Evolutionary conservation across 208 protist genomes (phyloP).

Genomic region (Porcisia deanei): DNA sequence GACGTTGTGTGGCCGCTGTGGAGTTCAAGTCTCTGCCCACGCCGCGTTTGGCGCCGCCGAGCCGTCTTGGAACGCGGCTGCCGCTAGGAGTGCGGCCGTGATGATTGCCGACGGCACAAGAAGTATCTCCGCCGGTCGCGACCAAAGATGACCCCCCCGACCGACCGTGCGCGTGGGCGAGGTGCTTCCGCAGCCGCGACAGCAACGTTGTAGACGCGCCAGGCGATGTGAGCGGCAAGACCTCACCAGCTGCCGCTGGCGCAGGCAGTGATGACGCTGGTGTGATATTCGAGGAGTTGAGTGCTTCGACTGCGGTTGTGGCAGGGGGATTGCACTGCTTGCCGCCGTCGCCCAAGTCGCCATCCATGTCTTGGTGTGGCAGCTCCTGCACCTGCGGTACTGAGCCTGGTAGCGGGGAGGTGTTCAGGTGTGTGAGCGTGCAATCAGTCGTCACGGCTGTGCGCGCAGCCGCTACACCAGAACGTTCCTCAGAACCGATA

Average conservation of each 20-base stretch:
- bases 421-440: background rate
- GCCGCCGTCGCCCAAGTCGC: background rate
- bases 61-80: too few relatives aligned
- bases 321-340: background rate
- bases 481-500: too few relatives aligned
- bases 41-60: too few relatives aligned
- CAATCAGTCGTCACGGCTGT: background rate
- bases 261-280: background rate
- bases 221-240: background rate
- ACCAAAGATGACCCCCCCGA: background rate
- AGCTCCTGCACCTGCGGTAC: background rate
- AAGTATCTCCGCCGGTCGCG: background rate
- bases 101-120: background rate
- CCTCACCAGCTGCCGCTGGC: background rate
- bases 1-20: too few relatives aligned
- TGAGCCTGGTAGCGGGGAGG: background rate
- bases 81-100: background rate
- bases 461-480: too few relatives aligned
- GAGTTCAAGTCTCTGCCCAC: too few relatives aligned
- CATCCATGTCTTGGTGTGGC: background rate
- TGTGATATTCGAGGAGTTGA: background rate
- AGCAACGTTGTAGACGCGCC: background rate
- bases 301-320: background rate
- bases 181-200: background rate
- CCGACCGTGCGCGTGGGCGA: slow-evolving; percentile 1